These are phyloP conservation scores for Omphalea diandra DNA, from an alignment of 441 rosid species.

Conservation along the genomic window DNA sequence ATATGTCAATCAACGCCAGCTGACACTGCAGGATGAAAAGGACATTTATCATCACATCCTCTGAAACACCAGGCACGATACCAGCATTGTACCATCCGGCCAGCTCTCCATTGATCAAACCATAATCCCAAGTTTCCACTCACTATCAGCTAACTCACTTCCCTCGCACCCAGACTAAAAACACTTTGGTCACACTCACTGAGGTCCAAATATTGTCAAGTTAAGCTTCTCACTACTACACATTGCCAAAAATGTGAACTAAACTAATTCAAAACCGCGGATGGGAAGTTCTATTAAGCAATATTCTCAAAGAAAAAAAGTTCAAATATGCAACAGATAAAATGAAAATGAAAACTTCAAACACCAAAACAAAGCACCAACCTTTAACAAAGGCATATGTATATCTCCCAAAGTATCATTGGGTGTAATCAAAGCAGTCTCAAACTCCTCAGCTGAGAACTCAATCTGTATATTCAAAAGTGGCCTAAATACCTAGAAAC, in stretches of 20 bases:
- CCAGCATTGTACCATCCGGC: background rate
- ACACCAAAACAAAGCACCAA: slow-evolving; percentile 33
- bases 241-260: slow-evolving; percentile 19
- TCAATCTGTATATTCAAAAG: slow-evolving; percentile 76
- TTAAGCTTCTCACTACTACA: slow-evolving; percentile 11
- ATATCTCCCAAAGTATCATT: slow-evolving; percentile 91
- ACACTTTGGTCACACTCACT: background rate
- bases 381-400: slow-evolving; percentile 95
- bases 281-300: slow-evolving; percentile 1
- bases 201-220: background rate
- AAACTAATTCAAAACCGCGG: background rate
- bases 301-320: too few relatives aligned
- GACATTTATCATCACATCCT: background rate
- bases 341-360: slow-evolving; percentile 10
- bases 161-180: slow-evolving; percentile 20
- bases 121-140: slow-evolving; percentile 6
- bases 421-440: slow-evolving; percentile 81
- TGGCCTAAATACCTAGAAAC: slow-evolving; percentile 78
- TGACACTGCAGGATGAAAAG: background rate
- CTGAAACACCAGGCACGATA: background rate
- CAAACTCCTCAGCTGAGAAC: slow-evolving; percentile 97
- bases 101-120: slow-evolving; percentile 1
- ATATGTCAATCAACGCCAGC: background rate
- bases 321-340: too few relatives aligned
- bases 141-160: slow-evolving; percentile 11